Conservation (phyloP, 106 monocot genomes). For the Allium cepa region DNA sequence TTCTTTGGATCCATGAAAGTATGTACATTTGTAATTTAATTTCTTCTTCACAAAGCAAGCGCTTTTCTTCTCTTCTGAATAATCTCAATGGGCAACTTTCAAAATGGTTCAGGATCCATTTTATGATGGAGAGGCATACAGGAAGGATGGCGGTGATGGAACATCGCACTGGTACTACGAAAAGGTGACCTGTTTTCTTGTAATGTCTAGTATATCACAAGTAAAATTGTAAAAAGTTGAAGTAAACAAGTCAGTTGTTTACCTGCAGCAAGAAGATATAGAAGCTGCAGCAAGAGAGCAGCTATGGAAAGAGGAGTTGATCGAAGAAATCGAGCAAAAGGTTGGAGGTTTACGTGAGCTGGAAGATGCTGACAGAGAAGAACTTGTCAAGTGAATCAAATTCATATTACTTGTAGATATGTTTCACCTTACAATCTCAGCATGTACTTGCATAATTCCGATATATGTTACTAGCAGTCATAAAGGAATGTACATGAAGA, state of each 20-base stretch:
- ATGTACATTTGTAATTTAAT: not conserved
- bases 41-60: too few species aligned
- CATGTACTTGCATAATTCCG: too few species aligned
- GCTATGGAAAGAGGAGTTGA: constrained; percentile 76
- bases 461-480: too few species aligned
- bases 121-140: constrained; percentile 77
- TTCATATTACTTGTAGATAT: too few species aligned
- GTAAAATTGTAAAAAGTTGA: not conserved
- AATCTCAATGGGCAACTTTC: too few species aligned
- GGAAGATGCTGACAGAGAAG: constrained; percentile 58
- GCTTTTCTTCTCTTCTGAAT: too few species aligned
- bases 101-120: constrained; percentile 61
- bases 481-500: too few species aligned
- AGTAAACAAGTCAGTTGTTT: not conserved
- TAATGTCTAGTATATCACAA: not conserved
- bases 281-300: constrained; percentile 69
- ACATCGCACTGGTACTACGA: constrained; percentile 86
- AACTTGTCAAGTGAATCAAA: constrained; percentile 49
- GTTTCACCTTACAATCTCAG: too few species aligned
- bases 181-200: constrained; percentile 25
- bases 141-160: constrained; percentile 85
- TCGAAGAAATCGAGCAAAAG: constrained; percentile 90
- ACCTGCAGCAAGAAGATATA: constrained; percentile 79
- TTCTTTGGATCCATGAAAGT: constrained; percentile 85
- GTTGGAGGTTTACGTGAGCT: constrained; percentile 81